Evolutionary conservation across 495 filamentous ascomycete genomes (phyloP), one percentile per base, ranked within the genome.

Genomic region (Talaromyces trachyspermus): DNA sequence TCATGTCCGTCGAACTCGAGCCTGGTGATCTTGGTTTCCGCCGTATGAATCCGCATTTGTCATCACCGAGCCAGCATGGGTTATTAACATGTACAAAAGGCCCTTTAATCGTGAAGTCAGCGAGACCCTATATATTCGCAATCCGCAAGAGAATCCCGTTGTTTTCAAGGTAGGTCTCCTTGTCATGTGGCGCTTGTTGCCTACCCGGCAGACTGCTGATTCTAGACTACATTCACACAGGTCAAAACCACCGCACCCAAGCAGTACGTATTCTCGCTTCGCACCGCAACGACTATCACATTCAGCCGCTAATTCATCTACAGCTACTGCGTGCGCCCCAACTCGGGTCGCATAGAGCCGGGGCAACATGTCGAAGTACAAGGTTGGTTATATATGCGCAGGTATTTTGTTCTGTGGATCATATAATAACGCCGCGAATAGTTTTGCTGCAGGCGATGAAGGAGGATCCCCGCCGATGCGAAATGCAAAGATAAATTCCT

Each of bases 191-290:
- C 29, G 18, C 26, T 45, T n/a, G n/a, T n/a, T n/a, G n/a, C n/a
- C n/a, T n/a, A n/a, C n/a, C n/a, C n/a, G 33, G 43, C 38, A 12
- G 5, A 5, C 5, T 25, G 36, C 5, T 11, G 17, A 20, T 17
- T 48, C 24, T 55, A 96, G n/a, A n/a, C n/a, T n/a, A n/a, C n/a
- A n/a, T n/a, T n/a, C n/a, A n/a, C n/a, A n/a, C n/a, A n/a, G 90
- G 92, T 98, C 62, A 98, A 98, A 81, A 98, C 92, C 30, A 98
- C 92, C 48, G 94, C 94, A 22, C 92, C 94, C 5, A 97, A 98
- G 68, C 91, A 96, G 91, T 98, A 88, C 59, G 87, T 64, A 43
- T 35, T 24, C 39, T 52, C 23, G n/a, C n/a, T n/a, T 14, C 23
- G 25, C 29, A 17, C 40, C 12, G 24, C 17, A 5, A 41, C 19